phyloP scores from a whole-genome alignment of 495 filamentous ascomycete species.

The Hyaloscypha finlandica region DNA sequence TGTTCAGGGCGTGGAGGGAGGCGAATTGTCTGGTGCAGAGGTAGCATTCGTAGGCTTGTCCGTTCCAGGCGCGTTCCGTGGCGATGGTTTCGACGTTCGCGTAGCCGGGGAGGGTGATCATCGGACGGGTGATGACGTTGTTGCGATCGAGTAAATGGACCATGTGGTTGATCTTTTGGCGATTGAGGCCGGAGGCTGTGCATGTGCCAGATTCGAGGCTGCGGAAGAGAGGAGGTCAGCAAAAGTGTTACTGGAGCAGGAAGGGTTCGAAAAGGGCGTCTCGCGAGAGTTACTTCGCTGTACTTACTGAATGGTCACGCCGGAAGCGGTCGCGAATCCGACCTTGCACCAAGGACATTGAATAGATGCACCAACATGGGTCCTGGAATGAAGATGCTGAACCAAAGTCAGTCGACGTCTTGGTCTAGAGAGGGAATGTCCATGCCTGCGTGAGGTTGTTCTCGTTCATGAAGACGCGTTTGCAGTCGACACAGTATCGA shows the following conservation, averaged over 20 bases:
- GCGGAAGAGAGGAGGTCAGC: constrained; percentile 11
- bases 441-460: constrained; percentile 32
- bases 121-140: constrained; percentile 35
- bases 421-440: not conserved
- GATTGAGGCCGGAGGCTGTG: constrained; percentile 30
- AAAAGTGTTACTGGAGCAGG: too few species aligned
- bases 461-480: constrained; percentile 27
- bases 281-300: not conserved
- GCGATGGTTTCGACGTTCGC: constrained; percentile 23
- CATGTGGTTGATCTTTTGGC: constrained; percentile 30
- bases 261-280: too few species aligned
- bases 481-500: constrained; percentile 34
- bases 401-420: not conserved
- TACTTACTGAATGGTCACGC: constrained; percentile 21
- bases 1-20: constrained; percentile 26
- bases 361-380: constrained; percentile 34
- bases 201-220: constrained; percentile 35
- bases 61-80: constrained; percentile 34
- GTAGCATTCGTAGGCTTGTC: constrained; percentile 33
- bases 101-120: constrained; percentile 29
- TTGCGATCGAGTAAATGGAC: constrained; percentile 30
- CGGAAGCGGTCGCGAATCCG: constrained; percentile 32
- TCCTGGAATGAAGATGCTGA: constrained; percentile 35
- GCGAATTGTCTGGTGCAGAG: constrained; percentile 30
- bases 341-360: constrained; percentile 34